Evolutionary conservation across 1,284 basidiomycete species (phyloP).

Genomic region (Moniliophthora roreri): DNA sequence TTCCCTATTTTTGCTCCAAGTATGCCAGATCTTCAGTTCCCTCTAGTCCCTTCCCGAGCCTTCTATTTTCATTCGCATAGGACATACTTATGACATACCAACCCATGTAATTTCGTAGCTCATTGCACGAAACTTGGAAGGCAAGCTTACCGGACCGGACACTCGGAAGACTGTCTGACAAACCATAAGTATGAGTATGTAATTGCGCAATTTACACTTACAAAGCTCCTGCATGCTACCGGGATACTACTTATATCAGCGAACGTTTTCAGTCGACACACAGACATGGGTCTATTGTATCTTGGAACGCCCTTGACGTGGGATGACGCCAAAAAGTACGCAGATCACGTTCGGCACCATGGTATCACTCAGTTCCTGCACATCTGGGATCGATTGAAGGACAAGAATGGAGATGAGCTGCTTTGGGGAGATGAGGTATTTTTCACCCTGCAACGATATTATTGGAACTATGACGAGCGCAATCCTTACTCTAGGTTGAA

Average conservation of each 20-base stretch:
- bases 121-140: background rate
- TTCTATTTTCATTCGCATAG: no score
- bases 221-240: constrained; percentile 1
- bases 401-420: constrained; percentile 87
- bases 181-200: background rate
- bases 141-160: background rate
- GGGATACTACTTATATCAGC: background rate
- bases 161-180: background rate
- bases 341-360: constrained; percentile 89
- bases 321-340: constrained; percentile 87
- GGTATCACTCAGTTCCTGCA: constrained; percentile 96
- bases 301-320: constrained; percentile 94
- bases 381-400: constrained; percentile 91
- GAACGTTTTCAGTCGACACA: background rate
- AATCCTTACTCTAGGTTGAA: constrained; percentile 67
- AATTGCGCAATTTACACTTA: constrained; percentile 6
- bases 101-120: no score
- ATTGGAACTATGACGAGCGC: background rate
- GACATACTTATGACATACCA: no score
- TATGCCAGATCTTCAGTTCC: background rate
- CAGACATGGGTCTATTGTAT: constrained; percentile 87
- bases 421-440: constrained; percentile 99
- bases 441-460: constrained; percentile 5
- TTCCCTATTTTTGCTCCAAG: no score
- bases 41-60: background rate